These are phyloP conservation scores for Nectriaceae sp. DNA, from an alignment of 2,329 filamentous ascomycete species.

Conservation along the genomic window DNA sequence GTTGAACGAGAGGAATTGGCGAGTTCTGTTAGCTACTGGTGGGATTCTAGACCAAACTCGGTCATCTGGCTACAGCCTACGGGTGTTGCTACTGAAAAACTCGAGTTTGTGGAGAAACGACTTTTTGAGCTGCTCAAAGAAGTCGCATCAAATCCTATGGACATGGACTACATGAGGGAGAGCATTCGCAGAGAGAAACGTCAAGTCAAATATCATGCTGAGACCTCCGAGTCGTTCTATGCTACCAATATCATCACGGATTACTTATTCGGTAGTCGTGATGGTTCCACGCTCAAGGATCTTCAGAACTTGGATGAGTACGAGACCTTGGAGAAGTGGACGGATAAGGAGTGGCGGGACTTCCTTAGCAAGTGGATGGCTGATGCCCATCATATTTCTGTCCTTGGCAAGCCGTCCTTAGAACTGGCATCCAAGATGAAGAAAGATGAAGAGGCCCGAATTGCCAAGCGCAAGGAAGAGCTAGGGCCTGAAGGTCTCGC, in stretches of 20 bases:
- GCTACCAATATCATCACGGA: slow-evolving; percentile 86
- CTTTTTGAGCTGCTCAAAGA: slow-evolving; percentile 83
- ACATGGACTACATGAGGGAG: slow-evolving; percentile 88
- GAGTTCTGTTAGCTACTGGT: slow-evolving; percentile 79
- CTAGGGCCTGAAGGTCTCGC: slow-evolving; percentile 83
- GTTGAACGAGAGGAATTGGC: slow-evolving; percentile 93
- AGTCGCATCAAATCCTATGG: slow-evolving; percentile 75
- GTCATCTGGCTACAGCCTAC: slow-evolving; percentile 86
- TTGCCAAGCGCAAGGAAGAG: slow-evolving; percentile 75
- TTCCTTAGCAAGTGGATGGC: slow-evolving; percentile 84
- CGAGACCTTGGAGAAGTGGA: slow-evolving; percentile 76
- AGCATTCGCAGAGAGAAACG: slow-evolving; percentile 81
- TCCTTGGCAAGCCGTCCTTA: slow-evolving; percentile 84
- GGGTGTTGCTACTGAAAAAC: slow-evolving; percentile 83
- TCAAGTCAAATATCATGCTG: slow-evolving; percentile 80
- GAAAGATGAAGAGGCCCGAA: slow-evolving; percentile 73
- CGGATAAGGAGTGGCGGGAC: slow-evolving; percentile 77
- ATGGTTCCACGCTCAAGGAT: slow-evolving; percentile 73
- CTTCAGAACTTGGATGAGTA: slow-evolving; percentile 60
- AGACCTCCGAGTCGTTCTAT: slow-evolving; percentile 80
- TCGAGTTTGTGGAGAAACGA: slow-evolving; percentile 80
- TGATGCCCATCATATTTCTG: slow-evolving; percentile 82
- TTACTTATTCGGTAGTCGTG: slow-evolving; percentile 84
- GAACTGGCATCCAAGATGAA: slow-evolving; percentile 81
- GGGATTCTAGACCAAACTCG: slow-evolving; percentile 77